A percentile compares a stretch with the other conserved stretches of the same genome.
Conservation (phyloP, 2,329 filamentous ascomycete genomes). For the Fulvia fulva region DNA sequence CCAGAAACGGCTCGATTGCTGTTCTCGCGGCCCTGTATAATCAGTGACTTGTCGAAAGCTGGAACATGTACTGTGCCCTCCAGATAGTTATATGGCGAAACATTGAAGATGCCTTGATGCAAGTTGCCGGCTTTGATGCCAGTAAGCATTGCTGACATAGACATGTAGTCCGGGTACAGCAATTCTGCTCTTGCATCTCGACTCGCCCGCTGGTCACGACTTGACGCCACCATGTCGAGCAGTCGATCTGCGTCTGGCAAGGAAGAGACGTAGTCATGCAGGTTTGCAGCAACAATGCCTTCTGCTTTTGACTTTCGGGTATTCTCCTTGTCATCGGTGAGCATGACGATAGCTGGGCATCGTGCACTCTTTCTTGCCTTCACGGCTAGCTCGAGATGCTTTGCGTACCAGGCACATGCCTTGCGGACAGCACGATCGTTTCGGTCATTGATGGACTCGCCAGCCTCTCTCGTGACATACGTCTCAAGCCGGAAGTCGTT, state of each 20-base stretch:
- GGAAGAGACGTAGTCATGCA: constrained; percentile 71
- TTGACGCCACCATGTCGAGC: constrained; percentile 87
- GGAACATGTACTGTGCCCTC: constrained; percentile 89
- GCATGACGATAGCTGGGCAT: constrained; percentile 80
- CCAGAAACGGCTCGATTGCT: constrained; percentile 92
- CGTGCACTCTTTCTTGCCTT: constrained; percentile 51
- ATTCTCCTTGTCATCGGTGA: constrained; percentile 89
- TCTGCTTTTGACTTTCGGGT: constrained; percentile 76
- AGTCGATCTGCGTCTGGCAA: constrained; percentile 80
- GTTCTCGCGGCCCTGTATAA: constrained; percentile 88
- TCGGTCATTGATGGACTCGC: constrained; percentile 91
- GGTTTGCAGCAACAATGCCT: constrained; percentile 63
- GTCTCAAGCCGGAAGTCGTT: constrained; percentile 97
- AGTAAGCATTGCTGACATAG: constrained; percentile 88
- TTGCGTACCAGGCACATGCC: constrained; percentile 84
- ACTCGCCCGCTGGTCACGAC: constrained; percentile 62
- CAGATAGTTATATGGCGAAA: constrained; percentile 96
- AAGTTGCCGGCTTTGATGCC: constrained; percentile 82
- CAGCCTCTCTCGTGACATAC: constrained; percentile 67
- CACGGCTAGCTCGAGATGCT: constrained; percentile 66
- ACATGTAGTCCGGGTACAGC: constrained; percentile 86
- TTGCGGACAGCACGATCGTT: constrained; percentile 88
- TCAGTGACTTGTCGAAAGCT: constrained; percentile 80
- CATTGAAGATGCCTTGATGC: constrained; percentile 93
- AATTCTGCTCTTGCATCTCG: constrained; percentile 65